A percentile compares a stretch with the other conserved stretches of the same genome.
Evolutionary conservation across 805 yeast genomes (phyloP).

Genomic region (Teunomyces gatunensis): DNA sequence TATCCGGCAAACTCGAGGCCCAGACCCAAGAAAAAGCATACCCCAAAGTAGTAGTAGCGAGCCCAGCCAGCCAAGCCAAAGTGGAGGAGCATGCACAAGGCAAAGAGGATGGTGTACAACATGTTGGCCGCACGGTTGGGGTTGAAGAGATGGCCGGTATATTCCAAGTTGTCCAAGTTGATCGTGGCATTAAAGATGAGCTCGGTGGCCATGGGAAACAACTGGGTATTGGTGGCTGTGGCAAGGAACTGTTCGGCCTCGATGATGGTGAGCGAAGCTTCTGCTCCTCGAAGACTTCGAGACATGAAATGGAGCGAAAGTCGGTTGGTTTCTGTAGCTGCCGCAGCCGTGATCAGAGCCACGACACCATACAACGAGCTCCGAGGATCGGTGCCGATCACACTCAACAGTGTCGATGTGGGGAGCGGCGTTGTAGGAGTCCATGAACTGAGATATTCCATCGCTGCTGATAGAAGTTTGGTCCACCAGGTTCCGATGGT

Average conservation of each 20-base stretch:
- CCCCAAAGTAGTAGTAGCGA: slow-evolving; percentile 65
- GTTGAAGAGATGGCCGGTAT: slow-evolving; percentile 25
- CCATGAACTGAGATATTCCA: slow-evolving; percentile 1
- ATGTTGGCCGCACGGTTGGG: slow-evolving; percentile 56
- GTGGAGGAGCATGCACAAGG: slow-evolving; percentile 19
- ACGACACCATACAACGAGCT: slow-evolving; percentile 11
- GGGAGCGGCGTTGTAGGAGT: slow-evolving; percentile 12
- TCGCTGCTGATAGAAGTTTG: neutral
- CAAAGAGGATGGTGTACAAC: slow-evolving; percentile 56
- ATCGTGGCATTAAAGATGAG: slow-evolving; percentile 19
- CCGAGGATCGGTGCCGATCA: slow-evolving; percentile 13
- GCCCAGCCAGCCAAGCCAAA: slow-evolving; percentile 35
- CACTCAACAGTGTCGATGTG: slow-evolving; percentile 16
- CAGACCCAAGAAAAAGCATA: slow-evolving; percentile 54
- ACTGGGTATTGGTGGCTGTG: slow-evolving; percentile 17
- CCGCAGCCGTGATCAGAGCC: slow-evolving; percentile 12
- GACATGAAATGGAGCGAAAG: slow-evolving; percentile 15
- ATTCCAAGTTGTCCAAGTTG: slow-evolving; percentile 14
- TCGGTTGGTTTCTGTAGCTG: slow-evolving; percentile 9
- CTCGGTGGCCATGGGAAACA: slow-evolving; percentile 17
- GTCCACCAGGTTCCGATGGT: neutral
- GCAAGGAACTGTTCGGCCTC: slow-evolving; percentile 18
- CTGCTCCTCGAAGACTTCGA: slow-evolving; percentile 16
- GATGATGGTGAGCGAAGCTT: slow-evolving; percentile 20
- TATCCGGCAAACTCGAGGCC: slow-evolving; percentile 69